A percentile compares a stretch with the other conserved stretches of the same genome.
These are phyloP conservation scores for Entomophthora muscae DNA, from an alignment of 371 early-diverging fungal genomes.

Conservation along the genomic window DNA sequence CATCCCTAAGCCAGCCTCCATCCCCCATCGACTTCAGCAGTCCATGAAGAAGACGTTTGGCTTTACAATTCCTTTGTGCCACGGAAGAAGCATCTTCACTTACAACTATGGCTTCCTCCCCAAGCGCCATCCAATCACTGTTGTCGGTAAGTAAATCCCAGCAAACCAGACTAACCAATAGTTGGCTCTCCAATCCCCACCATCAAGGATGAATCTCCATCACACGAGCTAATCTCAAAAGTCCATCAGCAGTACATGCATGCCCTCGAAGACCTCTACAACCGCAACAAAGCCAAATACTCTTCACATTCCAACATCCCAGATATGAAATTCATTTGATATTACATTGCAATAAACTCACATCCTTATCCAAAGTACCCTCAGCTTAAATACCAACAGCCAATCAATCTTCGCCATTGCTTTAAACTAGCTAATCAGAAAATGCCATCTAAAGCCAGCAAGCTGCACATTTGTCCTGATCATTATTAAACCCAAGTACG, in stretches of 20 bases:
- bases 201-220: not conserved
- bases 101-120: slow-evolving; percentile 7
- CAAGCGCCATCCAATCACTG: not conserved
- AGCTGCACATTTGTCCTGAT: too few relatives aligned
- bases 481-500: too few relatives aligned
- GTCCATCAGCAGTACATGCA: slow-evolving; percentile 3
- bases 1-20: slow-evolving; percentile 5
- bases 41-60: slow-evolving; percentile 11
- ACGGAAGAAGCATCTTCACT: slow-evolving; percentile 44
- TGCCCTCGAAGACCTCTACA: slow-evolving; percentile 2
- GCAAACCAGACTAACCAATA: not conserved
- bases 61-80: slow-evolving; percentile 33
- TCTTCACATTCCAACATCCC: not conserved
- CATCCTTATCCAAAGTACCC: too few relatives aligned
- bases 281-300: slow-evolving; percentile 8
- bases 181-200: slow-evolving; percentile 3
- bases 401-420: too few relatives aligned
- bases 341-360: not conserved
- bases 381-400: too few relatives aligned
- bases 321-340: slow-evolving; percentile 2
- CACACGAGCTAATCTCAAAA: not conserved
- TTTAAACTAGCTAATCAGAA: too few relatives aligned
- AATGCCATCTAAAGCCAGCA: too few relatives aligned
- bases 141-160: slow-evolving; percentile 5
- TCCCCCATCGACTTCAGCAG: slow-evolving; percentile 7